Evolutionary conservation across 2,329 filamentous ascomycete species (phyloP).

Genomic region (Piedraia hortae): DNA sequence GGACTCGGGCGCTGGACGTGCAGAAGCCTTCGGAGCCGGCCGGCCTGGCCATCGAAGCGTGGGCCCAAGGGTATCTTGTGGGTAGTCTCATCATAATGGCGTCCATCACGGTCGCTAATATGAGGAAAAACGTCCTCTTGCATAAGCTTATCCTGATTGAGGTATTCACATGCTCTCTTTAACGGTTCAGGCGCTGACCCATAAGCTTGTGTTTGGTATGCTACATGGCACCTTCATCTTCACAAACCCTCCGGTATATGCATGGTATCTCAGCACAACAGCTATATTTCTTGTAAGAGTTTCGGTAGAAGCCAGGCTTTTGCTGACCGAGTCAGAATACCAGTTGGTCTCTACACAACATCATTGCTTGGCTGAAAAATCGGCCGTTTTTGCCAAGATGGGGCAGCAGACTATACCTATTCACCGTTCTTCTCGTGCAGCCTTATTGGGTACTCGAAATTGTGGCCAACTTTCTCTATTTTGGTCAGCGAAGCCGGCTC

Average conservation of each 20-base stretch:
- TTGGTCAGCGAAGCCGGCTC: conserved; percentile 16
- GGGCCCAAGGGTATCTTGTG: conserved; percentile 10
- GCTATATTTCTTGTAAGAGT: conserved; percentile 25
- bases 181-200: neutral
- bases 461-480: conserved; percentile 30
- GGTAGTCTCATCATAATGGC: conserved; percentile 20
- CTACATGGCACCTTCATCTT: conserved; percentile 32
- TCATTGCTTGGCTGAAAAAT: conserved; percentile 40
- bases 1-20: conserved; percentile 6
- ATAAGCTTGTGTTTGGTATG: conserved; percentile 17
- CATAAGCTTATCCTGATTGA: conserved; percentile 25
- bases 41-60: conserved; percentile 10
- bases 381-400: conserved; percentile 22
- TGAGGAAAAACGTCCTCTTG: conserved; percentile 19
- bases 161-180: conserved; percentile 8
- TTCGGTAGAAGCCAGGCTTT: too few species aligned
- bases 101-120: conserved; percentile 22
- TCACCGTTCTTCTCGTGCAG: conserved; percentile 28
- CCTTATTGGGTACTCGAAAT: conserved; percentile 39
- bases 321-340: conserved; percentile 18
- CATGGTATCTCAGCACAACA: conserved; percentile 34
- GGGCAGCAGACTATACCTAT: conserved; percentile 28
- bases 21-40: conserved; percentile 6
- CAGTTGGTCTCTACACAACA: conserved; percentile 36
- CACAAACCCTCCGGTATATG: conserved; percentile 26